Evolutionary conservation across 2,329 filamentous ascomycete species (phyloP).

Genomic region (Aureobasidium namibiae): DNA sequence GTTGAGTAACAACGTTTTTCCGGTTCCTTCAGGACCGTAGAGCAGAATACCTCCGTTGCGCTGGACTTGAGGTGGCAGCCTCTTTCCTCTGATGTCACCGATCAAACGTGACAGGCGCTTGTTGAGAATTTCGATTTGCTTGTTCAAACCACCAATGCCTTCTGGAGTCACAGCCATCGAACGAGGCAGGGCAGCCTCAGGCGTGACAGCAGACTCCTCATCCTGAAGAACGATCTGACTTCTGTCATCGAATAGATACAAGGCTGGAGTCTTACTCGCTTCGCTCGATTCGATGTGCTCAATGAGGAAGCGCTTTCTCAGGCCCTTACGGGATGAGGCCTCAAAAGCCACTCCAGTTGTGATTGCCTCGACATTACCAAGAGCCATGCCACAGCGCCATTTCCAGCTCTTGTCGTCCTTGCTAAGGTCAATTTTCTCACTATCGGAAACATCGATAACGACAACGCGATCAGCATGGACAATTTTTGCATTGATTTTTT

Average conservation of each 20-base stretch:
- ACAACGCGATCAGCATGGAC: constrained; percentile 51
- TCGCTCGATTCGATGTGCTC: constrained; percentile 42
- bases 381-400: constrained; percentile 19
- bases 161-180: constrained; percentile 29
- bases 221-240: constrained; percentile 22
- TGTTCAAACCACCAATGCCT: constrained; percentile 59
- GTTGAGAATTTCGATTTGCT: constrained; percentile 60
- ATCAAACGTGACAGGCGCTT: constrained; percentile 43
- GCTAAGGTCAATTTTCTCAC: constrained; percentile 17
- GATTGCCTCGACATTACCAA: constrained; percentile 55
- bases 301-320: constrained; percentile 54
- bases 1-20: constrained; percentile 68
- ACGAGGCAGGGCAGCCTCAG: constrained; percentile 3
- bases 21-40: constrained; percentile 75
- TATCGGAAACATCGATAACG: constrained; percentile 47
- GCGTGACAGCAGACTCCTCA: constrained; percentile 13
- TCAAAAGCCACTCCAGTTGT: constrained; percentile 65
- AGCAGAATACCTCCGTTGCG: constrained; percentile 56
- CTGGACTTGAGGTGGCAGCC: constrained; percentile 21
- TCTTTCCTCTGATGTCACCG: constrained; percentile 17
- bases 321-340: constrained; percentile 47
- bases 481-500: constrained; percentile 42
- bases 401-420: constrained; percentile 30
- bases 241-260: constrained; percentile 18
- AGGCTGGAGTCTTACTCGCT: not conserved